A percentile compares a stretch with the other conserved stretches of the same genome.
These are phyloP conservation scores for Diplodia seriata DNA, from an alignment of 2,329 filamentous ascomycete species.

Conservation along the genomic window DNA sequence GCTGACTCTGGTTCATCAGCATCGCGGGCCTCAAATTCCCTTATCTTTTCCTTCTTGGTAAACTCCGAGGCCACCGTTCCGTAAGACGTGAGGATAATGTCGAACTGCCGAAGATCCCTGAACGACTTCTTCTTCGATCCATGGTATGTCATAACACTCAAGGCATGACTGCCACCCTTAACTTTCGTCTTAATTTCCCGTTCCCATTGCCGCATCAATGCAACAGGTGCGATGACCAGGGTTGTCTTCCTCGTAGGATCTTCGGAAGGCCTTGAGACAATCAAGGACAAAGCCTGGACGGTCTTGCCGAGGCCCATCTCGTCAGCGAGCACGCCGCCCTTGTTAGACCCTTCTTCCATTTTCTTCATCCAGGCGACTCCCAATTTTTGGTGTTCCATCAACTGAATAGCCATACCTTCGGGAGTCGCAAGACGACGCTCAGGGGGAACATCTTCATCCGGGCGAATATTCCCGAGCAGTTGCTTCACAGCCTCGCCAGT, in stretches of 20 bases:
- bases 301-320: slow-evolving; percentile 89
- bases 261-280: slow-evolving; percentile 70
- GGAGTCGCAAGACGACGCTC: slow-evolving; percentile 73
- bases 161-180: slow-evolving; percentile 58
- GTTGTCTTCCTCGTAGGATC: slow-evolving; percentile 71
- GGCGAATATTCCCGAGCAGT: slow-evolving; percentile 42
- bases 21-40: slow-evolving; percentile 96
- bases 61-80: slow-evolving; percentile 63
- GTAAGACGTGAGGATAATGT: slow-evolving; percentile 81
- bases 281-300: slow-evolving; percentile 80
- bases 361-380: slow-evolving; percentile 78
- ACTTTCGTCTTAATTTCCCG: slow-evolving; percentile 77
- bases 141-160: slow-evolving; percentile 75
- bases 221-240: slow-evolving; percentile 81
- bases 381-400: slow-evolving; percentile 84
- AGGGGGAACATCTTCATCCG: slow-evolving; percentile 47
- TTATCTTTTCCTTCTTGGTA: slow-evolving; percentile 33
- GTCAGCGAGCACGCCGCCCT: slow-evolving; percentile 71
- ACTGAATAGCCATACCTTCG: slow-evolving; percentile 67
- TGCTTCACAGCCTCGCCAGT: not conserved
- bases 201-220: slow-evolving; percentile 84
- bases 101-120: slow-evolving; percentile 67
- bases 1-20: slow-evolving; percentile 82
- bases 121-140: slow-evolving; percentile 65
- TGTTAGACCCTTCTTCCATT: slow-evolving; percentile 73